These are phyloP conservation scores for Urtica urens DNA, from an alignment of 306 rosid genomes.

Conservation along the genomic window DNA sequence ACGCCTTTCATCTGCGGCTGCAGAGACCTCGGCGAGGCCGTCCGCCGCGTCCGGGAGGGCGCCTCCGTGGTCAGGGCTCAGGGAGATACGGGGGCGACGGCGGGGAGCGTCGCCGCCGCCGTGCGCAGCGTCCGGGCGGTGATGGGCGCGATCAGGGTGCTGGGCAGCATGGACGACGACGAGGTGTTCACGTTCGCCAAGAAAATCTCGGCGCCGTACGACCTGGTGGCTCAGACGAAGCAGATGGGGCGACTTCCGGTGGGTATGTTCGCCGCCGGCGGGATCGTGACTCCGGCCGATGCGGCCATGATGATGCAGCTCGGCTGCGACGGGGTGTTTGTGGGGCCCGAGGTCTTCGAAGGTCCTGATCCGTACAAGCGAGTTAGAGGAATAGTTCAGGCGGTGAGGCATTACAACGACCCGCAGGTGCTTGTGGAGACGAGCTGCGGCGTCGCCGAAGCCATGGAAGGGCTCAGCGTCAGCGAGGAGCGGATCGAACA, in stretches of 20 bases:
- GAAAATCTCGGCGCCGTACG: conserved; percentile 59
- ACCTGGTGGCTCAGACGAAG: conserved; percentile 53
- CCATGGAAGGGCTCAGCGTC: conserved; percentile 28
- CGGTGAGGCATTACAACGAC: conserved; percentile 50
- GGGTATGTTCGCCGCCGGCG: conserved; percentile 58
- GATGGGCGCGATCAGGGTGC: conserved; percentile 46
- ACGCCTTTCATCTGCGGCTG: conserved; percentile 55
- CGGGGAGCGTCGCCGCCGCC: conserved; percentile 32
- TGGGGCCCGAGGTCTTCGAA: conserved; percentile 43
- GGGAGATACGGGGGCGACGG: conserved; percentile 36
- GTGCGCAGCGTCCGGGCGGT: conserved; percentile 40
- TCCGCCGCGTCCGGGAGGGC: conserved; percentile 60
- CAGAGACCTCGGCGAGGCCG: conserved; percentile 46
- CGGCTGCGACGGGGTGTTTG: conserved; percentile 69
- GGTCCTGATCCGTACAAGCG: conserved; percentile 41
- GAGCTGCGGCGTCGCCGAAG: conserved; percentile 33
- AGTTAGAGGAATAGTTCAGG: conserved; percentile 43
- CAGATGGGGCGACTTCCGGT: conserved; percentile 58
- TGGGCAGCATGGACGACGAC: conserved; percentile 64
- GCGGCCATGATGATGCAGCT: conserved; percentile 79
- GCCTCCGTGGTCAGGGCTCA: conserved; percentile 55
- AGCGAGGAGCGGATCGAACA: conserved; percentile 37
- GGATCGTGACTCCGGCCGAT: conserved; percentile 79
- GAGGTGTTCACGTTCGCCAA: conserved; percentile 58
- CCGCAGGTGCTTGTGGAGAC: conserved; percentile 44